These are phyloP conservation scores for Colletotrichum sp. DNA, from an alignment of 2,329 filamentous ascomycete genomes.

Conservation along the genomic window DNA sequence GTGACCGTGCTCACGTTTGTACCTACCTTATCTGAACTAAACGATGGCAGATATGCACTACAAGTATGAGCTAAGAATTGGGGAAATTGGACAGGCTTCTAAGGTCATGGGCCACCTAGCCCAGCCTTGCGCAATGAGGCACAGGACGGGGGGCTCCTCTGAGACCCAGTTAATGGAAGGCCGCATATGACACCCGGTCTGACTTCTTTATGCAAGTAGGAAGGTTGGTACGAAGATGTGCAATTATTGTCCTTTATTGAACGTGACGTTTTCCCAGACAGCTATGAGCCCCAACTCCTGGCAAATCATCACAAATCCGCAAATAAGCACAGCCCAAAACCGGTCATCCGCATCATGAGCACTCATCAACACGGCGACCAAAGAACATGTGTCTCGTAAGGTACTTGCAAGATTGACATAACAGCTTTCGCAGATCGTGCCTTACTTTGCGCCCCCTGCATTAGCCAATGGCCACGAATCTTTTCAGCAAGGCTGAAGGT, in stretches of 20 bases:
- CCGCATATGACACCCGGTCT: background rate
- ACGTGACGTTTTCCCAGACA: background rate
- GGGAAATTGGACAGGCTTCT: background rate
- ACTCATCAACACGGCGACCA: background rate
- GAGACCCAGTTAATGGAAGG: background rate
- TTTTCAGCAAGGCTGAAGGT: slow-evolving; percentile 59
- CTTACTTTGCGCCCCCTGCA: background rate
- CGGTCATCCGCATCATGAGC: background rate
- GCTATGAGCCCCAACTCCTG: background rate
- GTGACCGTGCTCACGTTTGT: background rate
- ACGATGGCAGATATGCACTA: background rate
- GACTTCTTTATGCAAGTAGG: background rate
- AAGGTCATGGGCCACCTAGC: background rate
- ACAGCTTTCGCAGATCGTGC: background rate
- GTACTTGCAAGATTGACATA: background rate
- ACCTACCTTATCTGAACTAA: background rate
- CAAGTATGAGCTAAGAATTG: background rate
- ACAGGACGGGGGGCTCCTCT: background rate
- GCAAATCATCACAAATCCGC: background rate
- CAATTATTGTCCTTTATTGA: background rate
- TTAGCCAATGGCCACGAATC: background rate
- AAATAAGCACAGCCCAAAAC: background rate
- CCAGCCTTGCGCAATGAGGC: background rate
- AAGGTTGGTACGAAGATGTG: background rate
- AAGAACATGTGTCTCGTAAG: background rate